Base-by-base conservation (phyloP, 2,329 filamentous ascomycete genomes). In the Penicillium sp. region DNA sequence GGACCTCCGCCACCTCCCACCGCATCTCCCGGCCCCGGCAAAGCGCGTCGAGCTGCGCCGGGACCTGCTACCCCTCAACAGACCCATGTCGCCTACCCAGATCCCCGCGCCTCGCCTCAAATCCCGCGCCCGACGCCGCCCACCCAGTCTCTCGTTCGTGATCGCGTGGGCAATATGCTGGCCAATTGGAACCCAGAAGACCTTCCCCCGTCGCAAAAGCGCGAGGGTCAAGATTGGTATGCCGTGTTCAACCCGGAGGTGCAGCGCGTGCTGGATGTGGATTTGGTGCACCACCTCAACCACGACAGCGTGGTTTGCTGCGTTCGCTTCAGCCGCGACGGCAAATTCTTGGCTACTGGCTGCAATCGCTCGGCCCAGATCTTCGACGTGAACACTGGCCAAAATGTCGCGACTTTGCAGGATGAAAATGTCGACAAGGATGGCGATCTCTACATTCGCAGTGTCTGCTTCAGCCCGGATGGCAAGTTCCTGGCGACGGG, bases 341-440 rank as follows among this genome's bases (percentile, higher is more conserved):
- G 92, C 52, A 89, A 94, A 60, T 95, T 86, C 54, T 85, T 98
- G 38, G 92, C 92, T 6, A 98, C 92, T 4, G 92, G 92, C 29
- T 96, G 92, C 74, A 98, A 98, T 67, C 76, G 89, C 48, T 95
- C 88, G n/a, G 92, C 92, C n/a, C 90, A 96, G 67, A 98, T 98
- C 55, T 98, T 92, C 64, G 92, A 98, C 50, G 90, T 96, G 28
- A 75, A 79, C 55, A 84, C 79, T 11, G 92, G 92, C 39, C 79
- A 86, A 52, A 92, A 90, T 63, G 80, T 96, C 36, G 92, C 86
- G 51, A 83, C 92, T 42, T 73, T 96, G 22, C 87, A 95, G 64
- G 92, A 98, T 55, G 84, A 90, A 53, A 83, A 76, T 30, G 85
- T 88, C 30, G 87, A 93, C 51, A 81, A 89, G 54, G 82, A 85